phyloP scores from a whole-genome alignment of 176 grass and related monocot genomes.

The Echinochloa phyllopogon region DNA sequence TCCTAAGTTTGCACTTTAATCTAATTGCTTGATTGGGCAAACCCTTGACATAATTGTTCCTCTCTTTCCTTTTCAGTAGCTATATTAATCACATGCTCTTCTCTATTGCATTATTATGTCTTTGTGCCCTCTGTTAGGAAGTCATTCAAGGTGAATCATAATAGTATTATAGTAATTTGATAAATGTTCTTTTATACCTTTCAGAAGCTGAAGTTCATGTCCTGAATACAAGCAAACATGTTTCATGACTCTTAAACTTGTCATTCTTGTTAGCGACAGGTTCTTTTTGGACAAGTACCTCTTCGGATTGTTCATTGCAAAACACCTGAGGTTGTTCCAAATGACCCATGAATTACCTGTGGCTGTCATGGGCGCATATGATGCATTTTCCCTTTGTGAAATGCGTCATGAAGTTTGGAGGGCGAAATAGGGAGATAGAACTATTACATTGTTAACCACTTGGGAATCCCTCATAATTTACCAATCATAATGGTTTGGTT shows the following conservation, averaged over 20 bases:
- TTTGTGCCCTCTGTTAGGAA: background rate
- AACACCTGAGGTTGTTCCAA: background rate
- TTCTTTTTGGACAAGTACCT: slow-evolving; percentile 24
- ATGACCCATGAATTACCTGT: background rate
- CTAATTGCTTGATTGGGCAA: background rate
- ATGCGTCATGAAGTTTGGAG: background rate
- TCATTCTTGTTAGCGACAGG: background rate
- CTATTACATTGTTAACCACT: background rate
- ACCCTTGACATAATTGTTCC: background rate
- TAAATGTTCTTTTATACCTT: slow-evolving; percentile 10
- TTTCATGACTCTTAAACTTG: background rate
- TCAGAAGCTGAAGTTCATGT: slow-evolving; percentile 1
- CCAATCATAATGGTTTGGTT: slow-evolving; percentile 10
- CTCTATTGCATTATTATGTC: background rate
- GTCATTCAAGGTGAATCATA: slow-evolving; percentile 11
- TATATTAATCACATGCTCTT: background rate
- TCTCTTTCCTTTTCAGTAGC: background rate
- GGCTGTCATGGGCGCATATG: background rate
- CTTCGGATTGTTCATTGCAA: background rate
- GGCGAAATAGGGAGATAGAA: background rate
- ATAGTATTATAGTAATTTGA: background rate
- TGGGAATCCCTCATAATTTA: background rate
- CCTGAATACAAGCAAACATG: slow-evolving; percentile 17
- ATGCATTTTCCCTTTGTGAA: slow-evolving; percentile 14
- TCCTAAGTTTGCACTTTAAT: background rate